phyloP scores from a whole-genome alignment of 257 asterid genomes.

The Echium plantagineum region DNA sequence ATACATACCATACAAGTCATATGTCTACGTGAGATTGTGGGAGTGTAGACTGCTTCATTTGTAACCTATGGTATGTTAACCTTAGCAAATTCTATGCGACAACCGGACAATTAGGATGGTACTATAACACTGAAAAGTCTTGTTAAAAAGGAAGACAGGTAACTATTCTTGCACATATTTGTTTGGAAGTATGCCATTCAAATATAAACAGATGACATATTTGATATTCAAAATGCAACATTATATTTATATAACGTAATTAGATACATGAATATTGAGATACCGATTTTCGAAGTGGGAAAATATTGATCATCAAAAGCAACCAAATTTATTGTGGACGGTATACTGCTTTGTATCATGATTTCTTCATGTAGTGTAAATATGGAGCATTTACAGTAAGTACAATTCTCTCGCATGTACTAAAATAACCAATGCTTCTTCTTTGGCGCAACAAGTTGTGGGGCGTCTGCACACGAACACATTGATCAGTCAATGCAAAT shows the following conservation, averaged over 20 bases:
- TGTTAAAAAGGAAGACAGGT: too few species aligned
- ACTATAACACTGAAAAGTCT: too few species aligned
- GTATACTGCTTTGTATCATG: neutral
- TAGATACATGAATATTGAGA: neutral
- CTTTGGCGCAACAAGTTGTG: conserved; percentile 27
- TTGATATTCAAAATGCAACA: too few species aligned
- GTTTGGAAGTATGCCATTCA: too few species aligned
- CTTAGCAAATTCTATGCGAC: too few species aligned
- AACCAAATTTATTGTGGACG: neutral
- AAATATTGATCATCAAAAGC: neutral
- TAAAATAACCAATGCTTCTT: conserved; percentile 50
- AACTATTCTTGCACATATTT: too few species aligned
- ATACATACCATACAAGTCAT: too few species aligned
- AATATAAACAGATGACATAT: too few species aligned
- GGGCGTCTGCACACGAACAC: conserved; percentile 27
- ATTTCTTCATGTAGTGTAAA: neutral
- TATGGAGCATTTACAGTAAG: neutral
- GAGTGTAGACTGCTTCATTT: too few species aligned
- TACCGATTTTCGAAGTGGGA: neutral
- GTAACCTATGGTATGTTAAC: too few species aligned
- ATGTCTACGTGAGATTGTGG: too few species aligned
- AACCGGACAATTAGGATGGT: too few species aligned
- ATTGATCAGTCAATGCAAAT: conserved; percentile 2
- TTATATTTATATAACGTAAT: neutral
- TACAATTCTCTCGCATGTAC: neutral